These are phyloP conservation scores for Sugiyamaella mastotermitis DNA, from an alignment of 805 yeast genomes.

Conservation along the genomic window DNA sequence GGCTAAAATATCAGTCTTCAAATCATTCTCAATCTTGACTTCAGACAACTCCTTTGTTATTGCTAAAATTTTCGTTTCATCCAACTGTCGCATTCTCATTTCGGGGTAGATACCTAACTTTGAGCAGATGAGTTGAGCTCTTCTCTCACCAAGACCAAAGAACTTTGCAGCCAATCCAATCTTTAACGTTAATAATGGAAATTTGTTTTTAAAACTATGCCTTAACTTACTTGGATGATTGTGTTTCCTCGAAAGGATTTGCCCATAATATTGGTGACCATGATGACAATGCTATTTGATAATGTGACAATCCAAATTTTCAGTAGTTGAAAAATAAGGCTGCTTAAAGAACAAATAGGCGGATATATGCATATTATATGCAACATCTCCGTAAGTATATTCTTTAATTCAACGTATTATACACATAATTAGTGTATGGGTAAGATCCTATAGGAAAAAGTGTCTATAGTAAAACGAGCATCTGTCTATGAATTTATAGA, in stretches of 20 bases:
- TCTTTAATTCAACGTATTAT: too few species aligned
- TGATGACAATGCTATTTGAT: constrained; percentile 9
- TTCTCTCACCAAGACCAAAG: constrained; percentile 76
- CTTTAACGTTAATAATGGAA: too few species aligned
- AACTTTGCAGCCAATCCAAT: constrained; percentile 74
- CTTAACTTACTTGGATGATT: constrained; percentile 24
- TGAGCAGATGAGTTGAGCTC: constrained; percentile 74
- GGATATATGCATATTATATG: too few species aligned
- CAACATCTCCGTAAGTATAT: too few species aligned
- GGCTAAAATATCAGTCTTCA: constrained; percentile 49
- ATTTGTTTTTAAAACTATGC: too few species aligned
- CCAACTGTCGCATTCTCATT: constrained; percentile 90
- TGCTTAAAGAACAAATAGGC: too few species aligned
- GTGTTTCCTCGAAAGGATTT: constrained; percentile 33
- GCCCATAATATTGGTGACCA: constrained; percentile 34
- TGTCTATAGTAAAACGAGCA: too few species aligned
- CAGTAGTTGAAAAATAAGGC: too few species aligned
- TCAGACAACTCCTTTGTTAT: constrained; percentile 82
- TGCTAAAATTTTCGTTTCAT: constrained; percentile 80
- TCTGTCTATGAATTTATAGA: too few species aligned
- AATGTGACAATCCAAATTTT: neutral
- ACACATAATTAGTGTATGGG: too few species aligned
- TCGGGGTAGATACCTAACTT: constrained; percentile 85
- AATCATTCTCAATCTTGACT: constrained; percentile 77
- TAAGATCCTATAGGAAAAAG: too few species aligned